Evolutionary conservation across 2,329 filamentous ascomycete species (phyloP).

Genomic region (Penicillium paneum): DNA sequence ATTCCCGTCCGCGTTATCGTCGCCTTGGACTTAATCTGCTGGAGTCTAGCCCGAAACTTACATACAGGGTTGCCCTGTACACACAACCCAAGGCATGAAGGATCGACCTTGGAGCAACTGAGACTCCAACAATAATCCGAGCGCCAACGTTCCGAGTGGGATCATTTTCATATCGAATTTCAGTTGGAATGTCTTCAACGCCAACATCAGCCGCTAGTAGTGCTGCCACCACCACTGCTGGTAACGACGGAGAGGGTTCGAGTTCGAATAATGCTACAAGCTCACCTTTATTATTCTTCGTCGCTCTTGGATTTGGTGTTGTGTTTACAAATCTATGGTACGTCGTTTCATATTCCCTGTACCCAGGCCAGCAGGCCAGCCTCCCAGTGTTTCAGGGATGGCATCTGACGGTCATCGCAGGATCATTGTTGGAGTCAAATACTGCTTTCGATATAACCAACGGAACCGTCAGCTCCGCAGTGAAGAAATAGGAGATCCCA

Average conservation of each 20-base stretch:
- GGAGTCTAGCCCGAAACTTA: background rate
- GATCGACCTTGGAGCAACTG: background rate
- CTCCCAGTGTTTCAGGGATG: background rate
- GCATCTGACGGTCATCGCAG: slow-evolving; percentile 48
- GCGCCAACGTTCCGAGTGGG: background rate
- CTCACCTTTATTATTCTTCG: slow-evolving; percentile 83
- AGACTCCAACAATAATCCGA: slow-evolving; percentile 1
- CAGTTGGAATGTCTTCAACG: slow-evolving; percentile 29
- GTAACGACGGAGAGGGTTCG: slow-evolving; percentile 28
- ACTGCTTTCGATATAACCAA: slow-evolving; percentile 97
- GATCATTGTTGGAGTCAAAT: slow-evolving; percentile 99
- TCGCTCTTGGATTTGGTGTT: slow-evolving; percentile 92
- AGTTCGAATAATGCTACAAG: slow-evolving; percentile 54
- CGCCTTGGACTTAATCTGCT: background rate
- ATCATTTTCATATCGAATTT: background rate
- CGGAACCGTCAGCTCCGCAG: slow-evolving; percentile 76
- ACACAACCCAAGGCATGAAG: slow-evolving; percentile 9
- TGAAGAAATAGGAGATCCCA: slow-evolving; percentile 79
- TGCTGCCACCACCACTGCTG: slow-evolving; percentile 28
- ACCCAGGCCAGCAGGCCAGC: background rate
- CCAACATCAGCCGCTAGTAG: slow-evolving; percentile 25
- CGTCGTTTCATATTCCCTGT: slow-evolving; percentile 35
- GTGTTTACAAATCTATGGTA: slow-evolving; percentile 99
- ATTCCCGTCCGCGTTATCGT: background rate
- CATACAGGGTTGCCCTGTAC: slow-evolving; percentile 5